Conservation (phyloP, 1,284 basidiomycete genomes). For the Apiotrichum siamense region DNA sequence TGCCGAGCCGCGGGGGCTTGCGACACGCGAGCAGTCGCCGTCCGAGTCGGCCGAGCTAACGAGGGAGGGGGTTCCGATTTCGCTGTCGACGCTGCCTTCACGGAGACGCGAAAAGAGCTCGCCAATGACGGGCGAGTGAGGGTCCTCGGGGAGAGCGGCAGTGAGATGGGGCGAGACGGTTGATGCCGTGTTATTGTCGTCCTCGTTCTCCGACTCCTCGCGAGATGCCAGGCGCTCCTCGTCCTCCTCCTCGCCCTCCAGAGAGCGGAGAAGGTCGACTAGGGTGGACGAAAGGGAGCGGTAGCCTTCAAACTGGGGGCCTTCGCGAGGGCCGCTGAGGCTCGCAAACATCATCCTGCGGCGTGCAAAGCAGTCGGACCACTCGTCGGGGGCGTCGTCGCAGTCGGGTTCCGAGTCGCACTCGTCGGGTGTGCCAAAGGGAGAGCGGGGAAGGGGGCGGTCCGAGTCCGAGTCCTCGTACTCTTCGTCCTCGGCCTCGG, state of each 20-base stretch:
- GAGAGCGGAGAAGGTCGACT: slow-evolving; percentile 25
- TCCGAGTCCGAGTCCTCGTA: background rate
- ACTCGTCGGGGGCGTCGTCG: slow-evolving; percentile 21
- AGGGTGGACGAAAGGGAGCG: slow-evolving; percentile 37
- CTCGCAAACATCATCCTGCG: slow-evolving; percentile 43
- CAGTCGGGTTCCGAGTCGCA: slow-evolving; percentile 11
- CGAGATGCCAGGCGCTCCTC: slow-evolving; percentile 1
- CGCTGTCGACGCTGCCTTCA: slow-evolving; percentile 13
- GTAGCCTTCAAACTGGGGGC: slow-evolving; percentile 42
- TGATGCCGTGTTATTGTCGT: slow-evolving; percentile 3
- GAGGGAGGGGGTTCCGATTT: slow-evolving; percentile 22
- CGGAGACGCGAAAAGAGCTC: slow-evolving; percentile 11
- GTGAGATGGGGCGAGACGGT: background rate
- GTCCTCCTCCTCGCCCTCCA: slow-evolving; percentile 16
- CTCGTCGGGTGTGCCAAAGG: slow-evolving; percentile 18
- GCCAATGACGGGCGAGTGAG: background rate
- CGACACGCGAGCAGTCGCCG: slow-evolving; percentile 14
- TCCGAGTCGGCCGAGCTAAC: slow-evolving; percentile 20
- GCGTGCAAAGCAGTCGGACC: slow-evolving; percentile 41
- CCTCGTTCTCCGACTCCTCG: slow-evolving; percentile 3
- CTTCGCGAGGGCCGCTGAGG: slow-evolving; percentile 21
- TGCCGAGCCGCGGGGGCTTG: slow-evolving; percentile 14
- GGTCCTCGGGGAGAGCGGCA: background rate
- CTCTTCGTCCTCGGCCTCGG: slow-evolving; percentile 2
- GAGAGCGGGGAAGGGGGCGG: slow-evolving; percentile 8